These are phyloP conservation scores for Xylariaceae sp. DNA, from an alignment of 2,329 filamentous ascomycete species.

Conservation along the genomic window DNA sequence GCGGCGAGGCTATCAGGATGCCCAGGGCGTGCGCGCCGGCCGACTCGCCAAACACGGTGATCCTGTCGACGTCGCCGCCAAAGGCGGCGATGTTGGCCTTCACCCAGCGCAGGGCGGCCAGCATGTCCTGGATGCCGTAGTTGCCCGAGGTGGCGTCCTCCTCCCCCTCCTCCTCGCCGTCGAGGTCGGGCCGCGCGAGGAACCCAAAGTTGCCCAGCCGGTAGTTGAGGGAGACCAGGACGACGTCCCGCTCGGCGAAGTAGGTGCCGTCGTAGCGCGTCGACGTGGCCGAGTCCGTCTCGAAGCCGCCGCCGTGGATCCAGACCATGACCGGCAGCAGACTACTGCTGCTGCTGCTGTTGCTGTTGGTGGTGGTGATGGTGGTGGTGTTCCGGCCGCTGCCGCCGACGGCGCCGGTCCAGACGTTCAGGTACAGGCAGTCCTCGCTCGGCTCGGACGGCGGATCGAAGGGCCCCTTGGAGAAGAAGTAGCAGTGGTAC, in stretches of 20 bases:
- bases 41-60: conserved; percentile 1
- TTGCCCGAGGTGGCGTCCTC: not conserved
- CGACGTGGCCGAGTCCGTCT: not conserved
- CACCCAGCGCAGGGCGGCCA: conserved; percentile 1
- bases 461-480: not conserved
- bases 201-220: conserved; percentile 2
- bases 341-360: conserved; percentile 12
- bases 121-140: conserved; percentile 1
- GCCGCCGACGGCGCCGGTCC: not conserved
- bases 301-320: conserved; percentile 1
- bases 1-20: conserved; percentile 1
- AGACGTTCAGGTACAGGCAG: conserved; percentile 3
- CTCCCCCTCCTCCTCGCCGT: not conserved
- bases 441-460: not conserved
- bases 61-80: not conserved
- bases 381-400: conserved; percentile 7
- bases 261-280: not conserved
- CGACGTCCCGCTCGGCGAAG: conserved; percentile 1
- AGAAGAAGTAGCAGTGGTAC: not conserved
- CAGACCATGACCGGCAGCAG: not conserved
- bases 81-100: not conserved
- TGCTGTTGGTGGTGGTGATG: too few relatives aligned
- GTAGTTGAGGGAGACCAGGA: conserved; percentile 2
- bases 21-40: not conserved
- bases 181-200: conserved; percentile 2